Evolutionary conservation across 2,329 filamentous ascomycete genomes (phyloP), one percentile per base, ranked within the genome.

Genomic region (Microsporum canis): DNA sequence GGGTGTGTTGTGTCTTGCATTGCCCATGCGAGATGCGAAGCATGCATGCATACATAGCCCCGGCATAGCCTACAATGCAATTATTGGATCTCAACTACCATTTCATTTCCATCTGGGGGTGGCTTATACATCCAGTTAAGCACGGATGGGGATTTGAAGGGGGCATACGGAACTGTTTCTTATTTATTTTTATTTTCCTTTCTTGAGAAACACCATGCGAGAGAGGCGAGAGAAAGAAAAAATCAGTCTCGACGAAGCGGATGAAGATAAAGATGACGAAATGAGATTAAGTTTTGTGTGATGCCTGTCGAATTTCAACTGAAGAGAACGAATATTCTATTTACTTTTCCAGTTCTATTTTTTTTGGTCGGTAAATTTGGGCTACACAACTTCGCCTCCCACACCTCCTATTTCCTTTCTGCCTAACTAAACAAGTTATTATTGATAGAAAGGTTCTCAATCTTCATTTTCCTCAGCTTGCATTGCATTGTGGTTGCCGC

Each of bases 41-140:
- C 49, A 53, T 53, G 49, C 49, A 53, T 53, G 29, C 49, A 53
- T 53, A 53, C 29, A 53, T 33, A 53, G 49, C 49, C 49, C 49
- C 34, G 49, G 31, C 27, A 53, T 53, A 34, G 49, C 14, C 29
- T 53, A 33, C 27, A n/a, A 34, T 53, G 29, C 12, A 53, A 53
- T 53, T 33, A 53, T 53, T 53, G 49, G 27, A 34, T n/a, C 29
- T 33, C n/a, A 27, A n/a, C 27, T 8, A 34, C 49, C 49, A 53
- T 53, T 53, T 53, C 31, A 53, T 34, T 53, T 53, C 31, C 27
- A 53, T 53, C 49, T 17, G 49, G 49, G 23, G 49, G 49, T 17
- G 49, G 29, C 49, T 53, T 53, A 53, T 23, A 23, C 17, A 23
- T 33, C 49, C 2, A 34, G 3, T 31, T 23, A 27, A 53, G 49